A percentile compares a stretch with the other conserved stretches of the same genome.
Conservation (phyloP, 2,329 filamentous ascomycete species). For the Teratosphaeria destructans region DNA sequence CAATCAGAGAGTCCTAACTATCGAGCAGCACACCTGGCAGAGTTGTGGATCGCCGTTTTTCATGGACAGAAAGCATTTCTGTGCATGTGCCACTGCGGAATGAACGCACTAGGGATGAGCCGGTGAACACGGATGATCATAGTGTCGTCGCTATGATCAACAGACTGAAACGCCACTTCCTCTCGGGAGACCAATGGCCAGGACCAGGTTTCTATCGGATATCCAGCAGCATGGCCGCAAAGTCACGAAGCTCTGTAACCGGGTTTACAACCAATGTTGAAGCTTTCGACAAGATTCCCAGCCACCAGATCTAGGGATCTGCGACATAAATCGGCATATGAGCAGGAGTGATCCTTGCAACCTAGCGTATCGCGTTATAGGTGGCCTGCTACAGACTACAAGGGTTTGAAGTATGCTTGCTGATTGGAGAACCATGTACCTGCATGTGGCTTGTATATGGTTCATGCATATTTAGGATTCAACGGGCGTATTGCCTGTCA, state of each 20-base stretch:
- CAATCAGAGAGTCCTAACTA: not conserved
- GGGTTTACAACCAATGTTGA: not conserved
- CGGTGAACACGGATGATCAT: not conserved
- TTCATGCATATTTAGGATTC: not conserved
- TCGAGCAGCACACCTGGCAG: not conserved
- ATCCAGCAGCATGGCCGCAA: not conserved
- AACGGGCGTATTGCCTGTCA: not conserved
- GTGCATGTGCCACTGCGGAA: not conserved
- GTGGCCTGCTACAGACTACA: not conserved
- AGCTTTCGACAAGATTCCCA: not conserved
- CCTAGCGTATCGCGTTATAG: not conserved
- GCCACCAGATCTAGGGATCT: not conserved
- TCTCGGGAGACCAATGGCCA: not conserved
- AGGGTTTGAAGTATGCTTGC: not conserved
- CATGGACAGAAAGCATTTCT: not conserved
- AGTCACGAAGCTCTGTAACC: not conserved
- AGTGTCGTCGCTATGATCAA: not conserved
- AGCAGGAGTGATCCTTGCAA: not conserved
- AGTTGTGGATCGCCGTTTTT: not conserved
- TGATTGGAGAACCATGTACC: not conserved
- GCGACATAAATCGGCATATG: not conserved
- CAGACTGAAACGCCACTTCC: not conserved
- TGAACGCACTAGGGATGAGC: not conserved
- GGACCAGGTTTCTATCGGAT: not conserved
- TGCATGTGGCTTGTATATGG: not conserved